Evolutionary conservation across 345 rosid species (phyloP).

Genomic region (Balakata baccata): DNA sequence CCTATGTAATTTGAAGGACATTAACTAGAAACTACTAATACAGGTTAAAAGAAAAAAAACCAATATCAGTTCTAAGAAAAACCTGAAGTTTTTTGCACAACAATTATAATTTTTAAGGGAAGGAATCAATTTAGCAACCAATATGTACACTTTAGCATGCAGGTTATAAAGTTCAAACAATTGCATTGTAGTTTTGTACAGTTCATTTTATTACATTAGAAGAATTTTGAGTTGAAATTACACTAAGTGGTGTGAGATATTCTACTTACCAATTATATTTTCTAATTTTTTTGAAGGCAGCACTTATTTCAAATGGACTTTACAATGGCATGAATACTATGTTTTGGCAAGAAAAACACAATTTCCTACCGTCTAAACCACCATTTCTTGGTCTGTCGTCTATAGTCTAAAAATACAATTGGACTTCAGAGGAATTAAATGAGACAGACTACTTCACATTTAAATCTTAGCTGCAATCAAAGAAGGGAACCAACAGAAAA

Average conservation of each 20-base stretch:
- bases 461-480: too few species aligned
- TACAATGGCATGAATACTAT: too few species aligned
- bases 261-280: not conserved
- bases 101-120: too few species aligned
- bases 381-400: too few species aligned
- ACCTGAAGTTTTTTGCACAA: not conserved
- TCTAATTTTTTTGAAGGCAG: too few species aligned
- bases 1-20: not conserved
- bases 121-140: not conserved
- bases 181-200: not conserved
- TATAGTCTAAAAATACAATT: too few species aligned
- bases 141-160: not conserved
- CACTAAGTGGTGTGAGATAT: not conserved
- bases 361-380: too few species aligned
- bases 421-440: too few species aligned
- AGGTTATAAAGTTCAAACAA: not conserved
- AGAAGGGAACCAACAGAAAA: too few species aligned
- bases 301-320: not conserved
- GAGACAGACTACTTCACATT: too few species aligned
- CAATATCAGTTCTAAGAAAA: not conserved
- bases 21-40: not conserved
- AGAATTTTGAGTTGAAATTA: not conserved
- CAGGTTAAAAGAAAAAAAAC: not conserved
- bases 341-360: too few species aligned
- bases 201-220: not conserved